phyloP scores from a whole-genome alignment of 805 yeast genomes.

The Candida takata region DNA sequence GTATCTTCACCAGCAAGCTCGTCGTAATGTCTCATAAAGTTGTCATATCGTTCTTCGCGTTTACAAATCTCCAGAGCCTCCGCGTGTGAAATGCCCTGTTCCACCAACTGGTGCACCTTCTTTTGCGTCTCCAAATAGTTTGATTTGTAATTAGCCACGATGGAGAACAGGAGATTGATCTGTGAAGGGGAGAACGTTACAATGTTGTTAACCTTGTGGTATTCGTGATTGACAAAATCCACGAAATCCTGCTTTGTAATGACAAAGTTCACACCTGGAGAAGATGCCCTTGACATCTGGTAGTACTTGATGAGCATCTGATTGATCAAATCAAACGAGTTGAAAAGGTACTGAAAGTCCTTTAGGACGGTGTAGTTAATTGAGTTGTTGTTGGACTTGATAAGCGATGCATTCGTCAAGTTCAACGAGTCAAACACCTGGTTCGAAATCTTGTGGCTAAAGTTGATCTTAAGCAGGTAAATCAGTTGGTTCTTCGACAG shows the following conservation, averaged over 20 bases:
- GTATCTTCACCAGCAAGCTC: conserved; percentile 14
- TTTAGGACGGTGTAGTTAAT: conserved; percentile 29
- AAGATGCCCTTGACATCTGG: conserved; percentile 5
- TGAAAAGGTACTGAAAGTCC: conserved; percentile 32
- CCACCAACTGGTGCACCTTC: conserved; percentile 10
- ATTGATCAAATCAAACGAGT: conserved; percentile 33
- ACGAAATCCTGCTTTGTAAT: conserved; percentile 31
- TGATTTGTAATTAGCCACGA: conserved; percentile 25
- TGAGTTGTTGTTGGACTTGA: conserved; percentile 22
- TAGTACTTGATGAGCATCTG: conserved; percentile 31
- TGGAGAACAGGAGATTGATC: conserved; percentile 29
- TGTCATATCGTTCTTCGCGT: conserved; percentile 9
- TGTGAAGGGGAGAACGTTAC: conserved; percentile 35
- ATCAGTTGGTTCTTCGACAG: conserved; percentile 30
- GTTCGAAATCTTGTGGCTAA: conserved; percentile 34
- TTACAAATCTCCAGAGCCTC: conserved; percentile 6
- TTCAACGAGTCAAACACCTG: conserved; percentile 28
- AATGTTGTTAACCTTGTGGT: conserved; percentile 34
- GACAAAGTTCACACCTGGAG: conserved; percentile 23
- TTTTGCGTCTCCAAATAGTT: conserved; percentile 15
- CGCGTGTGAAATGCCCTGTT: conserved; percentile 5
- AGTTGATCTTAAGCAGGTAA: conserved; percentile 27
- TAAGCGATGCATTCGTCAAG: conserved; percentile 10
- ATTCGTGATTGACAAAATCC: conserved; percentile 29
- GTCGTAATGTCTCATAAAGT: conserved; percentile 12